A percentile compares a stretch with the other conserved stretches of the same genome.
phyloP scores from a whole-genome alignment of 306 rosid species.

The Benincasa hispida region DNA sequence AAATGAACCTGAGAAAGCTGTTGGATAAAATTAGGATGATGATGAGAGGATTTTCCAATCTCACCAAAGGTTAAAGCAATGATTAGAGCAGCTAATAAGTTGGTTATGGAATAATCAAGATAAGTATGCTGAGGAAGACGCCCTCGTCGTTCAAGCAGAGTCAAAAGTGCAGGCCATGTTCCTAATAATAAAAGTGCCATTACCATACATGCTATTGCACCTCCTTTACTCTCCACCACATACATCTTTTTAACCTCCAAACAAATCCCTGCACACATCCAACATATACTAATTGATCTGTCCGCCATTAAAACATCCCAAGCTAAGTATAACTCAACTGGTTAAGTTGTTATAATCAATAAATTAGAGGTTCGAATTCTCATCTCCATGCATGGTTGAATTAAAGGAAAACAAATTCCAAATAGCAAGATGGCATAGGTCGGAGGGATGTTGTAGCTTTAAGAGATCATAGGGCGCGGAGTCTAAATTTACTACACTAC shows the following conservation, averaged over 20 bases:
- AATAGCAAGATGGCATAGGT: background rate
- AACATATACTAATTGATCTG: background rate
- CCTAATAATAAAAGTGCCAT: background rate
- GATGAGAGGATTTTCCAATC: background rate
- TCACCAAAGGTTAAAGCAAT: background rate
- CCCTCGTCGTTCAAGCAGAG: background rate
- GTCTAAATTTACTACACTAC: no score
- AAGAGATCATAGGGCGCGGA: no score
- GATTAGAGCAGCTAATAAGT: background rate
- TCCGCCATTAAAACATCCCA: background rate
- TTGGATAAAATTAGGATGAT: background rate
- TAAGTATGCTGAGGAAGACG: background rate
- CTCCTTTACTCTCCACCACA: background rate
- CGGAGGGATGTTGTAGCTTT: no score
- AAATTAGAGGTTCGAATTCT: background rate
- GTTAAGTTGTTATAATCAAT: background rate
- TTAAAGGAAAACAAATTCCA: background rate
- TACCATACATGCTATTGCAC: background rate
- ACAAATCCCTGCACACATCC: background rate
- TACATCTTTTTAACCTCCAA: background rate
- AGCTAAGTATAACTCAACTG: background rate
- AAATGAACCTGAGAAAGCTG: background rate
- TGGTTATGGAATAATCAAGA: conserved; percentile 2
- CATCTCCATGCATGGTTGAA: no score
- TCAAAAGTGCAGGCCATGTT: background rate